Evolutionary conservation across 2,329 filamentous ascomycete genomes (phyloP).

Genomic region (Fusarium begoniae): DNA sequence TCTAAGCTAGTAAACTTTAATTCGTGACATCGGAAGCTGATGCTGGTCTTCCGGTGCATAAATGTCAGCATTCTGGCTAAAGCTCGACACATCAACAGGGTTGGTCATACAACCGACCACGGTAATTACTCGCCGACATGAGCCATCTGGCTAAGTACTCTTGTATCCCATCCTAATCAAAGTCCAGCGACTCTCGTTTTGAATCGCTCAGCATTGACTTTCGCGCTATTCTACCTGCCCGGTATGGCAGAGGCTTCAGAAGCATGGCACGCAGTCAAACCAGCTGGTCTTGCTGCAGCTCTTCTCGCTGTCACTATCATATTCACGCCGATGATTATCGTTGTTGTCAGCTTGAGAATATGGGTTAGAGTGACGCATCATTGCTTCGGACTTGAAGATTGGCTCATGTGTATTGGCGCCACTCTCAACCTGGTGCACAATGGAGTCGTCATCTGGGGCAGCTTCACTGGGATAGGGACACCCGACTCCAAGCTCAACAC

Average conservation of each 20-base stretch:
- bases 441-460: slow-evolving; percentile 5
- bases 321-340: neutral
- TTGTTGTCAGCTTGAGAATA: neutral
- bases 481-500: neutral
- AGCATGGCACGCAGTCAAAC: slow-evolving; percentile 3
- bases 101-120: neutral
- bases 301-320: neutral
- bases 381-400: slow-evolving; percentile 6
- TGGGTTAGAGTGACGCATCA: neutral
- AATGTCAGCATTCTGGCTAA: neutral
- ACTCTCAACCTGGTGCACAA: slow-evolving; percentile 16
- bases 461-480: neutral
- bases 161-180: neutral
- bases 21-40: neutral
- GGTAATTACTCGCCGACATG: neutral
- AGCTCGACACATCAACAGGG: neutral
- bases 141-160: neutral
- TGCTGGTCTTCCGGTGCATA: neutral
- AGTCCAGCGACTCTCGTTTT: no score
- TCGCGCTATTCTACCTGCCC: neutral
- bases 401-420: slow-evolving; percentile 13
- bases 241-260: neutral
- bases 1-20: no score
- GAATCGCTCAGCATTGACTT: neutral
- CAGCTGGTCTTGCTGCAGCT: neutral